A percentile compares a stretch with the other conserved stretches of the same genome.
Conservation (phyloP, 176 grass and related monocot species). For the Bolboschoenus planiculmis region DNA sequence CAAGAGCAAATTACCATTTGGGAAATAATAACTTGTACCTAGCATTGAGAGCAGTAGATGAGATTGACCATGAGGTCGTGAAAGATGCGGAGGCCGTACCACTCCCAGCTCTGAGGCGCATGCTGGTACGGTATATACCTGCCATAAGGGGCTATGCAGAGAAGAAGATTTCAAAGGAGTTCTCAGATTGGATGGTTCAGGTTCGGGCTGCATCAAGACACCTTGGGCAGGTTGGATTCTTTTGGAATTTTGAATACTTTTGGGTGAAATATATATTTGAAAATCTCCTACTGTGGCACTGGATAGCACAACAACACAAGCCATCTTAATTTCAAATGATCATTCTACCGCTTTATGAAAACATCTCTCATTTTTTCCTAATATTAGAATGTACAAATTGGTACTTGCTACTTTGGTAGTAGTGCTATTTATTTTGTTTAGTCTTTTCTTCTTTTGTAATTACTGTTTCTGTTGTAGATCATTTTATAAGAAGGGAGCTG, state of each 20-base stretch:
- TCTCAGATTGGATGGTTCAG: constrained; percentile 92
- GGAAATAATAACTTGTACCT: constrained; percentile 73
- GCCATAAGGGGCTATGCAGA: constrained; percentile 69
- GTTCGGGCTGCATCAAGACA: constrained; percentile 84
- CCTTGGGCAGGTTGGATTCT: constrained; percentile 44
- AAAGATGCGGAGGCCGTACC: constrained; percentile 41
- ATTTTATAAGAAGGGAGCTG: too few relatives aligned
- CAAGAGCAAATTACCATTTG: constrained; percentile 70
- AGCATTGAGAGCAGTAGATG: constrained; percentile 74
- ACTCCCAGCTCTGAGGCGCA: constrained; percentile 63
- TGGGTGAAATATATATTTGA: background rate
- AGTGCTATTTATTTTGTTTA: background rate
- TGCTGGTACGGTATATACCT: constrained; percentile 65
- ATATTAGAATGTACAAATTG: constrained; percentile 13
- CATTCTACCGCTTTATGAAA: background rate
- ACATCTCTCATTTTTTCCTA: background rate
- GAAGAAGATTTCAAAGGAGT: constrained; percentile 87
- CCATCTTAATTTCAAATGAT: background rate
- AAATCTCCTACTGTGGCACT: background rate
- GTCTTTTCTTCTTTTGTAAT: background rate
- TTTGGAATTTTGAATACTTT: background rate
- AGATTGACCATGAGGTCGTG: constrained; percentile 61
- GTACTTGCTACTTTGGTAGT: background rate
- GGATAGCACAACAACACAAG: background rate
- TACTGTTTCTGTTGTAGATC: background rate